Conservation (phyloP, 139 green algal genomes). For the Chlamydomonas eustigma region DNA sequence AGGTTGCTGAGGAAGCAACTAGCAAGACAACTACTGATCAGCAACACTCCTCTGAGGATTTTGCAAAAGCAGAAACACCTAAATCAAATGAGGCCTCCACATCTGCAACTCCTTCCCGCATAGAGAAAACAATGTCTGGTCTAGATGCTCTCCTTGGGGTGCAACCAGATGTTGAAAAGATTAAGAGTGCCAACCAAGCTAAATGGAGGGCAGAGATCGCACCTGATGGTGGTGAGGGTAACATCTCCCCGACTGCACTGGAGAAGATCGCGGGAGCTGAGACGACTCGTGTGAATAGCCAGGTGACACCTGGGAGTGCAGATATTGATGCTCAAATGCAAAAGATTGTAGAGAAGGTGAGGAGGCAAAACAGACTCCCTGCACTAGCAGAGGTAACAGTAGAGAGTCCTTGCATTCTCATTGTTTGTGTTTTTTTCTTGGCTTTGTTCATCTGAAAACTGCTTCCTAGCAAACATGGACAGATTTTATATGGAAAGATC, state of each 20-base stretch:
- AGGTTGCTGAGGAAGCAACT: background rate
- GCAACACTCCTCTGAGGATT: too few species aligned
- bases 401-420: background rate
- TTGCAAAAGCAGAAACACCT: background rate
- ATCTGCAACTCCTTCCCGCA: background rate
- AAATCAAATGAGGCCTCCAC: background rate
- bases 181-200: background rate
- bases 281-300: background rate
- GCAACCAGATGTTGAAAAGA: background rate
- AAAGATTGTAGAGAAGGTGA: constrained; percentile 11
- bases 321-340: constrained; percentile 6
- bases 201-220: background rate
- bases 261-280: background rate
- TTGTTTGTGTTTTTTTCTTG: background rate
- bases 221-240: background rate
- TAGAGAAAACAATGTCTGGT: background rate
- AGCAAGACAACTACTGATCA: background rate
- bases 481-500: too few species aligned
- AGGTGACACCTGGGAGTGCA: background rate
- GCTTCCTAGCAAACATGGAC: too few species aligned
- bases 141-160: constrained; percentile 4
- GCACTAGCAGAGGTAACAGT: background rate
- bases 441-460: too few species aligned
- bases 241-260: background rate
- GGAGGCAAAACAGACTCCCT: background rate